Evolutionary conservation across 352 stramenopile genomes (phyloP).

Genomic region (Pythium guiyangense): DNA sequence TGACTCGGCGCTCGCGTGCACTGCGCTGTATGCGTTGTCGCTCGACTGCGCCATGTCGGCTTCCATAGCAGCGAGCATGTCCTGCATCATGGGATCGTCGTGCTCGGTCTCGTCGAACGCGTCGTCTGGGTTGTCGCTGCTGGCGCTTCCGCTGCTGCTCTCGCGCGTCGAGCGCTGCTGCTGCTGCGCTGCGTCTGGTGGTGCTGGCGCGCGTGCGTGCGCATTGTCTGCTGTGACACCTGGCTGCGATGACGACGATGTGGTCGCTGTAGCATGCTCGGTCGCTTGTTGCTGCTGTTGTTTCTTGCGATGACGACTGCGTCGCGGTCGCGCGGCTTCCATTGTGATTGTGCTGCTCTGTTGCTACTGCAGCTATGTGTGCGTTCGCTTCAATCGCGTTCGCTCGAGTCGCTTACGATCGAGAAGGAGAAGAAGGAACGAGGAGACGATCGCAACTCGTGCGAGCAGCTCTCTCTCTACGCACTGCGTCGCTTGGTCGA

Average conservation of each 20-base stretch:
- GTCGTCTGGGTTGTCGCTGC: slow-evolving; percentile 7
- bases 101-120: neutral
- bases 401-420: too few relatives aligned
- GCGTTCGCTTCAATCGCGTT: too few relatives aligned
- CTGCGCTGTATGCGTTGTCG: neutral
- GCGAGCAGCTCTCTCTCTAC: too few relatives aligned
- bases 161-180: neutral
- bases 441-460: too few relatives aligned
- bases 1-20: neutral
- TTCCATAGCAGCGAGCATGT: slow-evolving; percentile 14
- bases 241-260: neutral
- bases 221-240: neutral
- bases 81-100: slow-evolving; percentile 6
- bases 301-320: too few relatives aligned
- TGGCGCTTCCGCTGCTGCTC: slow-evolving; percentile 6
- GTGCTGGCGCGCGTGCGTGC: neutral
- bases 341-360: too few relatives aligned
- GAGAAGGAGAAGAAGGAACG: too few relatives aligned
- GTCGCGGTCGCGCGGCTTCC: too few relatives aligned
- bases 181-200: neutral
- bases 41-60: slow-evolving; percentile 9
- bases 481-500: too few relatives aligned
- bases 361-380: too few relatives aligned
- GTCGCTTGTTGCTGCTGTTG: neutral
- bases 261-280: too few relatives aligned